A percentile compares a stretch with the other conserved stretches of the same genome.
phyloP scores from a whole-genome alignment of 2,329 filamentous ascomycete genomes.

The Aspergillus sclerotialis region DNA sequence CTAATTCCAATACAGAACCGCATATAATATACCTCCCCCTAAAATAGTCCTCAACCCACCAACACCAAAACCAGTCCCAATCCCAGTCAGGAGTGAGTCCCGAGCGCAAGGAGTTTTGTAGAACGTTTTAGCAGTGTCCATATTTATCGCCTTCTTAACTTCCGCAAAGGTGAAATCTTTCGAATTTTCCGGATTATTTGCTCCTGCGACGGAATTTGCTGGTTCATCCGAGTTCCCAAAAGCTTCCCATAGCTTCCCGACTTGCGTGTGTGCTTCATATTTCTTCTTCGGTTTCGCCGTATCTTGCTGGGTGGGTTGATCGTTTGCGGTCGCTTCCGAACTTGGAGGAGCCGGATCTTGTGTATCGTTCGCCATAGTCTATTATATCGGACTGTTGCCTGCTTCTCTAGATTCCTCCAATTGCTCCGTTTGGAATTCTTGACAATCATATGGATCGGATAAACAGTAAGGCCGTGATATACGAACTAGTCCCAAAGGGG shows the following conservation, averaged over 20 bases:
- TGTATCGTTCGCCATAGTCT: constrained; percentile 35
- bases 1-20: neutral
- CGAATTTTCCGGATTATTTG: constrained; percentile 56
- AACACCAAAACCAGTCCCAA: constrained; percentile 68
- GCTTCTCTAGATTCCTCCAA: constrained; percentile 1
- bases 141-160: constrained; percentile 36
- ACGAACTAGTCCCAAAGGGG: constrained; percentile 1
- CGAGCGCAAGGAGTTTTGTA: constrained; percentile 78
- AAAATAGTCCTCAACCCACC: constrained; percentile 69
- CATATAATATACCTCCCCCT: constrained; percentile 54
- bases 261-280: constrained; percentile 38
- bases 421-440: neutral
- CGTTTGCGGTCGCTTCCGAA: constrained; percentile 11
- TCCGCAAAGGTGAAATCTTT: constrained; percentile 36
- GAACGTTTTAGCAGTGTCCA: constrained; percentile 53
- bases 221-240: constrained; percentile 43
- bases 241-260: constrained; percentile 42
- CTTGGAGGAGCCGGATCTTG: constrained; percentile 16
- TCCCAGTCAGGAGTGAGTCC: constrained; percentile 75
- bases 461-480: constrained; percentile 6
- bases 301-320: constrained; percentile 10
- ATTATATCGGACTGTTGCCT: constrained; percentile 3
- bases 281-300: constrained; percentile 24
- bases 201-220: constrained; percentile 50
- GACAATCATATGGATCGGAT: constrained; percentile 7